Evolutionary conservation across 306 rosid genomes (phyloP), one percentile per base, ranked within the genome.

Genomic region (Citrullus amarus): DNA sequence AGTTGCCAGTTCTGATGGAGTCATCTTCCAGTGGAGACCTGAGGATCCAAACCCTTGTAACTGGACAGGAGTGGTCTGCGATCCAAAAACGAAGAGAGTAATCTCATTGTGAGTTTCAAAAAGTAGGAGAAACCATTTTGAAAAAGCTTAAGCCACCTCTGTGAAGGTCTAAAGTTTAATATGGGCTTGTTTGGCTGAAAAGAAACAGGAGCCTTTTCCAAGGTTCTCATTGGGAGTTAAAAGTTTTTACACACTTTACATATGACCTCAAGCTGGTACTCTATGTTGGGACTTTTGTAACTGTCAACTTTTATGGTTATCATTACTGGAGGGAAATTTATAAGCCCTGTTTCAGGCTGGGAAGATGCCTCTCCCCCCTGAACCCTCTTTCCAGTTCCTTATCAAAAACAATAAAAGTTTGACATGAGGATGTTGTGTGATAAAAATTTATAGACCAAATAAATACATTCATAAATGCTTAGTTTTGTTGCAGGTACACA

Each of bases 11-110:
- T 90, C 97, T 32, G 95, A 94, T 83, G 93, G 95, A 32, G 51
- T 82, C 84, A 83, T 92, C 74, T 79, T 84, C 82, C 92, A 83
- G 51, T 96, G 99, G 99, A 90, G 97, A 90, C 97, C 97, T 2
- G 98, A 91, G 86, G 97, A 96, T 86, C 90, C 93, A 44, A 89
- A 91, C 75, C 98, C 99, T 63, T 96, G 99, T 80, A 85, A 88
- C 68, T 96, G 99, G 98, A 92, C 82, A 66, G 98, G 98, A 83
- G 99, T 96, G 78, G 91, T 53, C 53, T 96, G 99, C 76, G 98
- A 96, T 85, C 73, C 78, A 46, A 91, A 87, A 78, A 85, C 93
- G 25, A 96, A 92, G 88, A 91, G 97, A 87, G 99, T 96, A 65
- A 86, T 92, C 43, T 81, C 82, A 84, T 78, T 95, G 98, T 95